A percentile compares a stretch with the other conserved stretches of the same genome.
These are phyloP conservation scores for Parmales sp. DNA, from an alignment of 108 stramenopile genomes.

Conservation along the genomic window DNA sequence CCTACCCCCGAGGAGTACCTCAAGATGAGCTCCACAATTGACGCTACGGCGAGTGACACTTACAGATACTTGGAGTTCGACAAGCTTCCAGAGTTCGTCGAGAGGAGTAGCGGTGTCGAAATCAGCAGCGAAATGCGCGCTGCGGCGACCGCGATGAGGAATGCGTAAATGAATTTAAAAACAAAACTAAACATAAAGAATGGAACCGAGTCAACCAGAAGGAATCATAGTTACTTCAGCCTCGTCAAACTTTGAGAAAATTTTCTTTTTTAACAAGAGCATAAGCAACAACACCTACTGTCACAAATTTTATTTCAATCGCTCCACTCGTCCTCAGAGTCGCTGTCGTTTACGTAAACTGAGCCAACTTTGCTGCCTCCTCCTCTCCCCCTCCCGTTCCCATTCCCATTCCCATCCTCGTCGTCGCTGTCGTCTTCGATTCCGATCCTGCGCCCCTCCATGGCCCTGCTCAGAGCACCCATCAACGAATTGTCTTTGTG, in stretches of 20 bases:
- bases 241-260: no score
- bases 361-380: no score
- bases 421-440: background rate
- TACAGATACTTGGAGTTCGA: slow-evolving; percentile 94
- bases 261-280: no score
- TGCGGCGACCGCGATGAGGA: slow-evolving; percentile 35
- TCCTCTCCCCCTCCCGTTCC: no score
- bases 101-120: slow-evolving; percentile 62
- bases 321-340: no score
- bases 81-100: slow-evolving; percentile 75
- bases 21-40: slow-evolving; percentile 62
- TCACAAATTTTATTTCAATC: no score
- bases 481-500: background rate
- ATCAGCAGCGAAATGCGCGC: slow-evolving; percentile 77
- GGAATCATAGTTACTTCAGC: background rate
- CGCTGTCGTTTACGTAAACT: no score
- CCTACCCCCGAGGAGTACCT: slow-evolving; percentile 80
- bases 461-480: slow-evolving; percentile 1
- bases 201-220: background rate
- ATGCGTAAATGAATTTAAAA: background rate
- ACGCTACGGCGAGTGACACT: slow-evolving; percentile 78
- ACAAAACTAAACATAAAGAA: background rate
- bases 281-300: no score
- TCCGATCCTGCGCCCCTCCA: background rate
- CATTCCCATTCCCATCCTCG: background rate